These are phyloP conservation scores for Solanum ossicruentum DNA, from an alignment of 257 asterid species.

Conservation along the genomic window DNA sequence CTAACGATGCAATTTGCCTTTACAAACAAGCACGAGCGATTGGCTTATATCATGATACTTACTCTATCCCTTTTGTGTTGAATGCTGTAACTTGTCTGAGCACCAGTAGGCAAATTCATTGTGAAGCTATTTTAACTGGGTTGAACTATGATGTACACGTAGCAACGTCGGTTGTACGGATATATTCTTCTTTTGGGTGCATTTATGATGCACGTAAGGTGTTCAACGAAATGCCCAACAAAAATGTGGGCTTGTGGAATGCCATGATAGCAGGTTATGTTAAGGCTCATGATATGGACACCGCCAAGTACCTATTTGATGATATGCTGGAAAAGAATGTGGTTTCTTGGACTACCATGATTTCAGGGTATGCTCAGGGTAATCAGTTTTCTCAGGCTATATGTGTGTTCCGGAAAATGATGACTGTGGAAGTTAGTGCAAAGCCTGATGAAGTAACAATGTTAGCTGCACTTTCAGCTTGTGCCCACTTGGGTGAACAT, in stretches of 20 bases:
- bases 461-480: constrained; percentile 6
- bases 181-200: not conserved
- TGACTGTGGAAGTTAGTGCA: not conserved
- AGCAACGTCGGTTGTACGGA: not conserved
- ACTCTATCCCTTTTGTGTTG: constrained; percentile 1
- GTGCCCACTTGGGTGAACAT: constrained; percentile 7
- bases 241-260: not conserved
- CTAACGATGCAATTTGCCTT: not conserved
- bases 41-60: constrained; percentile 1
- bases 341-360: constrained; percentile 7
- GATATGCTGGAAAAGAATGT: not conserved
- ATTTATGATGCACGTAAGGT: constrained; percentile 1
- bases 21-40: not conserved
- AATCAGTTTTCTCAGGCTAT: not conserved
- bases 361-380: not conserved
- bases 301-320: not conserved
- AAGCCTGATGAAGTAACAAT: constrained; percentile 4
- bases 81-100: not conserved
- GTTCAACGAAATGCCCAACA: not conserved
- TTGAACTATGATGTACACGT: not conserved
- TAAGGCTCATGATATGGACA: constrained; percentile 1
- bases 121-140: not conserved
- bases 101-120: not conserved
- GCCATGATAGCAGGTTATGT: not conserved
- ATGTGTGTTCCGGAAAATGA: not conserved